A percentile compares a stretch with the other conserved stretches of the same genome.
These are phyloP conservation scores for Fraxinus albicans DNA, from an alignment of 305 asterid species.

Conservation along the genomic window DNA sequence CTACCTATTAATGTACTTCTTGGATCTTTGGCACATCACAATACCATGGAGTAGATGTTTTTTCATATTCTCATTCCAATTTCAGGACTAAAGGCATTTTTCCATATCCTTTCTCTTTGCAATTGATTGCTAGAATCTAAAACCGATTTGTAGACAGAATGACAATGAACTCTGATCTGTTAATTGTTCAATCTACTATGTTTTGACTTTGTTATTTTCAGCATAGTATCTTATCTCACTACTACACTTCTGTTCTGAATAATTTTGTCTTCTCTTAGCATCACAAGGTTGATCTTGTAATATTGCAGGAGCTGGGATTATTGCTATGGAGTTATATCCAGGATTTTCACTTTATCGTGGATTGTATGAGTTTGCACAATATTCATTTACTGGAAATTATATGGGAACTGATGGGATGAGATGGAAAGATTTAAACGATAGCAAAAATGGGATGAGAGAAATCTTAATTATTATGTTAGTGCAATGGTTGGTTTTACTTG, in stretches of 20 bases:
- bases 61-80: not conserved
- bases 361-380: slow-evolving; percentile 82
- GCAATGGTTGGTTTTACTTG: slow-evolving; percentile 81
- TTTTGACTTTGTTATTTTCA: not conserved
- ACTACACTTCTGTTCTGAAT: slow-evolving; percentile 4
- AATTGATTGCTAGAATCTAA: not conserved
- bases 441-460: slow-evolving; percentile 69
- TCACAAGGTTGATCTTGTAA: slow-evolving; percentile 21
- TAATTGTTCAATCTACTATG: not conserved
- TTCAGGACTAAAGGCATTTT: not conserved
- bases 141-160: not conserved
- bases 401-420: slow-evolving; percentile 91
- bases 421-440: slow-evolving; percentile 73
- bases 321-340: slow-evolving; percentile 88
- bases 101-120: not conserved
- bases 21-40: not conserved
- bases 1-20: not conserved
- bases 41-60: not conserved
- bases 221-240: not conserved
- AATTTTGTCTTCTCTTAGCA: not conserved
- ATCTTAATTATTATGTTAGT: slow-evolving; percentile 61
- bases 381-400: slow-evolving; percentile 60
- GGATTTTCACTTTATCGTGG: slow-evolving; percentile 92
- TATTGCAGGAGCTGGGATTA: slow-evolving; percentile 73
- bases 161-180: not conserved